phyloP scores from a whole-genome alignment of 2,329 filamentous ascomycete species.

The Amesomyces nigricolor region DNA sequence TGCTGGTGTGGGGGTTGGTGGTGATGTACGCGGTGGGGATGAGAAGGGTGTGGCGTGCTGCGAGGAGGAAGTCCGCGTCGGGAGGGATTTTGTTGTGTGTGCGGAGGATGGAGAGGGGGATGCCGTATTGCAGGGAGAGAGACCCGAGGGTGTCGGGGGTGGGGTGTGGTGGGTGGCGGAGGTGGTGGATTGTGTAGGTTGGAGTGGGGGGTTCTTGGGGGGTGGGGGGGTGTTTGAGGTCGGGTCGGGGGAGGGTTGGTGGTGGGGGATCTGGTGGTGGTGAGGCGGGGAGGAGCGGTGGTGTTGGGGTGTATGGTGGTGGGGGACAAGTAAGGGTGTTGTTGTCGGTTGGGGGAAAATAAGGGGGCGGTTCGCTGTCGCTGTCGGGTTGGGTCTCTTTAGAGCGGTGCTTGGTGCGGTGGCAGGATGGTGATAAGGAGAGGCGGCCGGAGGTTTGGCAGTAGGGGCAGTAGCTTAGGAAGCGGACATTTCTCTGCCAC shows the following conservation, averaged over 20 bases:
- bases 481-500: slow-evolving; percentile 57
- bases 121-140: slow-evolving; percentile 64
- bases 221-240: slow-evolving; percentile 1
- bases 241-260: background rate
- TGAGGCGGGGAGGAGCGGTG: slow-evolving; percentile 24
- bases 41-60: slow-evolving; percentile 61
- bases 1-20: slow-evolving; percentile 48
- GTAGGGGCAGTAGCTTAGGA: slow-evolving; percentile 63
- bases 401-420: background rate
- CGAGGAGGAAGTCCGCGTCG: slow-evolving; percentile 57
- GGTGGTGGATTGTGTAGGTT: slow-evolving; percentile 69
- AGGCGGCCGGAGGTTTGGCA: slow-evolving; percentile 56
- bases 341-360: slow-evolving; percentile 1
- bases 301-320: slow-evolving; percentile 34
- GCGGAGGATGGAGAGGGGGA: slow-evolving; percentile 58
- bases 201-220: slow-evolving; percentile 34
- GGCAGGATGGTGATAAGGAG: background rate
- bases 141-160: slow-evolving; percentile 61
- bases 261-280: slow-evolving; percentile 35
- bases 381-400: background rate
- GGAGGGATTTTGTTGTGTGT: slow-evolving; percentile 63
- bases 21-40: slow-evolving; percentile 65
- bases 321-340: slow-evolving; percentile 50
- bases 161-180: slow-evolving; percentile 46
- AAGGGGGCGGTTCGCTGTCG: slow-evolving; percentile 1